Conservation (phyloP, 78 protist genomes). For the Cyanophora paradoxa region DNA sequence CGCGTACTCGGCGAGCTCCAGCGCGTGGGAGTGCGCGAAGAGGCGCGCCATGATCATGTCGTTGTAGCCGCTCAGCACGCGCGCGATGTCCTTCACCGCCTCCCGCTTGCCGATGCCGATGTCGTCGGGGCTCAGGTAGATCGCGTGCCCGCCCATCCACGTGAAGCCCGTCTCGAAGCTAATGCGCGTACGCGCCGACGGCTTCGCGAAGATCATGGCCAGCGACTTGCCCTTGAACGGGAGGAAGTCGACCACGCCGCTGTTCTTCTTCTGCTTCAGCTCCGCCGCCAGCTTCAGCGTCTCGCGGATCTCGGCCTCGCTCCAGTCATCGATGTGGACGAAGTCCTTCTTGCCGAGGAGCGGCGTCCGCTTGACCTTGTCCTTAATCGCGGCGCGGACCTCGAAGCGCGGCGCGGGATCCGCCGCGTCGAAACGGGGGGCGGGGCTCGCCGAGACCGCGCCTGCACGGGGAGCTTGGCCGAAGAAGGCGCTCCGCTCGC, state of each 20-base stretch:
- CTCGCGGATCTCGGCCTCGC: background rate
- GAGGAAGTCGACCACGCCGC: background rate
- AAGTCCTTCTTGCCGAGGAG: background rate
- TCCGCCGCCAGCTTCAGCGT: background rate
- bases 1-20: slow-evolving; percentile 12
- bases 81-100: slow-evolving; percentile 12
- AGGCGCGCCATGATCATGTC: slow-evolving; percentile 14
- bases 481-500: too few species aligned
- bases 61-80: background rate
- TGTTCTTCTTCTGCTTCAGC: background rate
- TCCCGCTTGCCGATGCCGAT: slow-evolving; percentile 15
- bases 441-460: too few species aligned
- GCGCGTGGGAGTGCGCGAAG: background rate
- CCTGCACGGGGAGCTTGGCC: too few species aligned
- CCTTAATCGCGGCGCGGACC: too few species aligned
- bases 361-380: too few species aligned
- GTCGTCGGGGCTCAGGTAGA: slow-evolving; percentile 1
- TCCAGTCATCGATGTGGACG: background rate
- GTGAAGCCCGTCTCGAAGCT: background rate
- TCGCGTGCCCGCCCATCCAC: slow-evolving; percentile 11
- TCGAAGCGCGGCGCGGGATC: too few species aligned
- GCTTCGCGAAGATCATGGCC: background rate
- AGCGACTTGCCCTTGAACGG: background rate
- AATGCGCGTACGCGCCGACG: slow-evolving; percentile 6
- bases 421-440: too few species aligned